Base-by-base conservation (phyloP, 2,329 filamentous ascomycete species). In the Talaromyces islandicus region DNA sequence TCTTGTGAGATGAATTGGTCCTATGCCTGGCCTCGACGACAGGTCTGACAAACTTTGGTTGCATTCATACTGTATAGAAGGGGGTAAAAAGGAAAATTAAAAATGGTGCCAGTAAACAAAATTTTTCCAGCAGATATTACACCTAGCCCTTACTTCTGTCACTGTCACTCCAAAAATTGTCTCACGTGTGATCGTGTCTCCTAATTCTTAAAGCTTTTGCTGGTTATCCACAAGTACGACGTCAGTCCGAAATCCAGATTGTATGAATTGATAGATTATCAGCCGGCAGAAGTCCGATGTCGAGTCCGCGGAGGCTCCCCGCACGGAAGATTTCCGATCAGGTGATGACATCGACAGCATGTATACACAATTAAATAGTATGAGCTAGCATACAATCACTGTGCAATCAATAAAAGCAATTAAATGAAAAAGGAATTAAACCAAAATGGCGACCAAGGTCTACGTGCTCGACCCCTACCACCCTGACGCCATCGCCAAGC, bases 391-490 rank as follows among this genome's bases (percentile, higher is more conserved):
- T 7, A 7, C 6, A 7, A n/a, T n/a, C 9, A 9, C 6, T 38
- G n/a, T 38, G n/a, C 35, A 3, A 4, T 7, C 14, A 17, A 38
- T 35, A 35, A 35, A 17, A 38, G 4, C 2, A 17, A 17, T 9
- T 7, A 19, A 11, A 24, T 11, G 2, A 24, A 24, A 46, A 21
- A 46, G 17, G 1, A 51, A 14, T 14, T 27, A n/a, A 17, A 17
- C 2, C 10, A 29, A 27, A 52, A 52, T 52, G 48, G 48, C 19
- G 43, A 46, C 48, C 48, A 52, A 52, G 48, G 24, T 52, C 27
- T 60, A 57, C 21, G 59, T 60, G 12, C 32, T 71, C 12, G 68
- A 72, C 46, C 64, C 68, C 7, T 71, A 68, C 64, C 70, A 72
- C 56, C 59, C 62, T 10, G 67, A 67, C 25, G 70, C 70, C 11